Evolutionary conservation across 2,329 filamentous ascomycete genomes (phyloP).

Genomic region (Hortaea werneckii): DNA sequence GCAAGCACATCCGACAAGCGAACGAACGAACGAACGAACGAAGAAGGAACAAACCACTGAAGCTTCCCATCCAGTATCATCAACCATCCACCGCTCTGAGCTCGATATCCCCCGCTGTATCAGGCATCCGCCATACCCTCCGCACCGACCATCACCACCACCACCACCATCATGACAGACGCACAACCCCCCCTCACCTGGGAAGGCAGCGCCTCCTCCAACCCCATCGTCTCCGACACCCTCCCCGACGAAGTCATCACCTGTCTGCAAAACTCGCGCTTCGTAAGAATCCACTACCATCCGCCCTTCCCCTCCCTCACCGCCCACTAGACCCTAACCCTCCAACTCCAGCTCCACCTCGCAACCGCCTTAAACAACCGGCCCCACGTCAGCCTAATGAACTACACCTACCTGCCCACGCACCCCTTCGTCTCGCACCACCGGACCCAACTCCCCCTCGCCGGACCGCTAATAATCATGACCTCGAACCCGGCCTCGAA

Average conservation of each 20-base stretch:
- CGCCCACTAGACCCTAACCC: neutral
- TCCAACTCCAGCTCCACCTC: slow-evolving; percentile 75
- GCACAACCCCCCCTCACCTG: slow-evolving; percentile 19
- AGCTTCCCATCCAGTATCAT: no score
- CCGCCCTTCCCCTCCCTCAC: slow-evolving; percentile 21
- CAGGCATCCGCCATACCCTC: no score
- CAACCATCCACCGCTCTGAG: no score
- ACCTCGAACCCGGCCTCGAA: slow-evolving; percentile 73
- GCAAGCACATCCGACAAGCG: no score
- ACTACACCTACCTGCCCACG: slow-evolving; percentile 85
- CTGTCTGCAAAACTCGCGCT: slow-evolving; percentile 88
- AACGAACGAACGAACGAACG: no score
- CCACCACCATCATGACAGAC: slow-evolving; percentile 4
- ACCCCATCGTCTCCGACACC: slow-evolving; percentile 57
- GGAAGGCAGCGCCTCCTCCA: slow-evolving; percentile 54
- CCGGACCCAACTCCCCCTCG: slow-evolving; percentile 46
- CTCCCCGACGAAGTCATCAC: slow-evolving; percentile 79
- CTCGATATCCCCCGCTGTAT: no score
- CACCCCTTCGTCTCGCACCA: slow-evolving; percentile 36
- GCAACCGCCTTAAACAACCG: slow-evolving; percentile 76
- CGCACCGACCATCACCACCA: no score
- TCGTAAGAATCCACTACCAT: no score
- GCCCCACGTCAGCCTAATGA: slow-evolving; percentile 95
- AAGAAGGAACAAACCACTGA: no score
- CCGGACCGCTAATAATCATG: slow-evolving; percentile 63